Evolutionary conservation across 2,329 filamentous ascomycete species (phyloP).

Genomic region (Penicillium verrucosum): DNA sequence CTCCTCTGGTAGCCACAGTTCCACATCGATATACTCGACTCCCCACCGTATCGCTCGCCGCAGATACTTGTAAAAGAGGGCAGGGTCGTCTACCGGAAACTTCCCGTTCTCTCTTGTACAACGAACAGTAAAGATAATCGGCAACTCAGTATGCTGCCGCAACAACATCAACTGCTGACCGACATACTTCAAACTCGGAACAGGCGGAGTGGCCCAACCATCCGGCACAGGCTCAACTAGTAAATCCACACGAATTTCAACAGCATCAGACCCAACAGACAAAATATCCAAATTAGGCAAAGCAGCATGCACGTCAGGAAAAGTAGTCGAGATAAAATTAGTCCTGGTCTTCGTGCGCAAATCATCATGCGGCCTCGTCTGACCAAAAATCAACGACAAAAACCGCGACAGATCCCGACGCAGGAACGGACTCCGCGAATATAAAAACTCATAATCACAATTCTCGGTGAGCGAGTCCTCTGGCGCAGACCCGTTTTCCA

Average conservation of each 20-base stretch:
- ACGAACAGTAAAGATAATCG: slow-evolving; percentile 85
- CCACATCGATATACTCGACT: slow-evolving; percentile 85
- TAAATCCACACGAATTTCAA: slow-evolving; percentile 80
- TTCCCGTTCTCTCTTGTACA: slow-evolving; percentile 78
- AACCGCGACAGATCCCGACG: slow-evolving; percentile 75
- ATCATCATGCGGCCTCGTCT: slow-evolving; percentile 73
- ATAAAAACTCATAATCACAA: slow-evolving; percentile 85
- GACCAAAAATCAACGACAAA: slow-evolving; percentile 73
- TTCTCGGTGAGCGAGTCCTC: slow-evolving; percentile 61
- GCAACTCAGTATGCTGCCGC: slow-evolving; percentile 77
- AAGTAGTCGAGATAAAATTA: slow-evolving; percentile 83
- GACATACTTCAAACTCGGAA: slow-evolving; percentile 79
- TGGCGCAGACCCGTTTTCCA: slow-evolving; percentile 67
- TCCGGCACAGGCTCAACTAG: slow-evolving; percentile 64
- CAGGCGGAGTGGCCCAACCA: slow-evolving; percentile 54
- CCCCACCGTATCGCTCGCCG: slow-evolving; percentile 83
- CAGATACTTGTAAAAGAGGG: slow-evolving; percentile 74
- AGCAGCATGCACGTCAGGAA: slow-evolving; percentile 78
- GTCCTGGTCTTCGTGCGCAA: slow-evolving; percentile 69
- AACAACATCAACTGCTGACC: slow-evolving; percentile 82
- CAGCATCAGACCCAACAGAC: slow-evolving; percentile 80
- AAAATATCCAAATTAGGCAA: slow-evolving; percentile 82
- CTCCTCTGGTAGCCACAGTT: slow-evolving; percentile 77
- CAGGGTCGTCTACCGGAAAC: slow-evolving; percentile 78
- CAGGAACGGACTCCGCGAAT: slow-evolving; percentile 68